These are phyloP conservation scores for Leptosphaerulina australis DNA, from an alignment of 2,329 filamentous ascomycete genomes.

Conservation along the genomic window DNA sequence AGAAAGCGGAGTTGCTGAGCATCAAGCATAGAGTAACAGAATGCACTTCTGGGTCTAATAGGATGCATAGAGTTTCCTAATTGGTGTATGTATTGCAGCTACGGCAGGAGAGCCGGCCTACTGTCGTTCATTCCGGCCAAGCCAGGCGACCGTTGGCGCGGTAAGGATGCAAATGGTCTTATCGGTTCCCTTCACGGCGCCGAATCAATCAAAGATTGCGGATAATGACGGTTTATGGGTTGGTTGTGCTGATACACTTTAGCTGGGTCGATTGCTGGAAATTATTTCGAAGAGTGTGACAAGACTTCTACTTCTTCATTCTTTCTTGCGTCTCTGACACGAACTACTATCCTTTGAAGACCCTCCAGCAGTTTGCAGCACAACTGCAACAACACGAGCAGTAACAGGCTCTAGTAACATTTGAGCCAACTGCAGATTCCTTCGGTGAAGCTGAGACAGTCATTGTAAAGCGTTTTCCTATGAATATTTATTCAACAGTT, in stretches of 20 bases:
- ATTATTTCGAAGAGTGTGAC: constrained; percentile 4
- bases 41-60: constrained; percentile 12
- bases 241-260: constrained; percentile 15
- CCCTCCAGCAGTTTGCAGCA: not conserved
- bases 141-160: constrained; percentile 15
- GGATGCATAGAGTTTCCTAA: constrained; percentile 15
- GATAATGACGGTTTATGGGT: constrained; percentile 19
- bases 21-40: constrained; percentile 17
- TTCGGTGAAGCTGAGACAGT: not conserved
- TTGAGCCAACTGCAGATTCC: constrained; percentile 1
- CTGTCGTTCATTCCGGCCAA: not conserved
- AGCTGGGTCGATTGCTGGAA: constrained; percentile 16
- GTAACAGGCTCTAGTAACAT: not conserved
- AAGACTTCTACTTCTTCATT: constrained; percentile 5
- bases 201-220: constrained; percentile 11
- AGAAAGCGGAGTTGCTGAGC: constrained; percentile 17
- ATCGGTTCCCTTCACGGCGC: constrained; percentile 14
- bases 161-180: constrained; percentile 15
- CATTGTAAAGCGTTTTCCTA: not conserved
- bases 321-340: constrained; percentile 6
- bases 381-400: constrained; percentile 7
- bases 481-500: not conserved
- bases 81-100: constrained; percentile 15
- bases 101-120: constrained; percentile 12
- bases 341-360: not conserved